Evolutionary conservation across 176 grass and related monocot species (phyloP).

Genomic region (Poa pratensis): DNA sequence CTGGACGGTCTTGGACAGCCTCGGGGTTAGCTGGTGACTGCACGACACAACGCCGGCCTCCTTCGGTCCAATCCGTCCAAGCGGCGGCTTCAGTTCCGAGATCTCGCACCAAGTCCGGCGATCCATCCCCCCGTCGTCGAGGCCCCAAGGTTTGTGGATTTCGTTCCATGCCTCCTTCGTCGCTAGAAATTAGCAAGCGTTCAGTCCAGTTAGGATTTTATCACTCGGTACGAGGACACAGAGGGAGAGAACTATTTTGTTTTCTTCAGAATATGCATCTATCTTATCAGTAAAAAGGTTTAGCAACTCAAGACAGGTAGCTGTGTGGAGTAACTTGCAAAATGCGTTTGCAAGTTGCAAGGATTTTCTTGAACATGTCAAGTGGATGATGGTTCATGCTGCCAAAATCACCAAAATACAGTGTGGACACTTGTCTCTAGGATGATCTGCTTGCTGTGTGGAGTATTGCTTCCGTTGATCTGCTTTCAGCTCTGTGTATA

Average conservation of each 20-base stretch:
- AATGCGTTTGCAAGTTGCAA: not conserved
- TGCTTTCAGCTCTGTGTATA: not conserved
- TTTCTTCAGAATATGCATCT: not conserved
- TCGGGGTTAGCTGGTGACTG: not conserved
- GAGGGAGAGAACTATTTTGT: not conserved
- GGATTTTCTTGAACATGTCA: not conserved
- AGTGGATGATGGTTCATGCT: not conserved
- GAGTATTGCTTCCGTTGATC: not conserved
- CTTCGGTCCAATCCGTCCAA: not conserved
- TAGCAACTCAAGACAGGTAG: not conserved
- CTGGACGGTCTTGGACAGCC: not conserved
- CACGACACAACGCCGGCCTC: not conserved
- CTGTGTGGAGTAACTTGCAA: not conserved
- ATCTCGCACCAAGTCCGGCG: not conserved
- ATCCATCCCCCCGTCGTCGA: not conserved
- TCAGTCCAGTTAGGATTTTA: not conserved
- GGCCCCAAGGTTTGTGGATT: not conserved
- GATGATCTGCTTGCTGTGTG: not conserved
- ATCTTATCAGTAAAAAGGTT: not conserved
- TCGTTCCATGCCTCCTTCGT: not conserved
- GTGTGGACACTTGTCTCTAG: not conserved
- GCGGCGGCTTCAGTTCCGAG: not conserved
- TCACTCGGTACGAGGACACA: not conserved
- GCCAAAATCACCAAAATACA: not conserved
- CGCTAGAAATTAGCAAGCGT: not conserved